Base-by-base conservation (phyloP, 2,329 filamentous ascomycete species). In the Cyphellophora europaea region DNA sequence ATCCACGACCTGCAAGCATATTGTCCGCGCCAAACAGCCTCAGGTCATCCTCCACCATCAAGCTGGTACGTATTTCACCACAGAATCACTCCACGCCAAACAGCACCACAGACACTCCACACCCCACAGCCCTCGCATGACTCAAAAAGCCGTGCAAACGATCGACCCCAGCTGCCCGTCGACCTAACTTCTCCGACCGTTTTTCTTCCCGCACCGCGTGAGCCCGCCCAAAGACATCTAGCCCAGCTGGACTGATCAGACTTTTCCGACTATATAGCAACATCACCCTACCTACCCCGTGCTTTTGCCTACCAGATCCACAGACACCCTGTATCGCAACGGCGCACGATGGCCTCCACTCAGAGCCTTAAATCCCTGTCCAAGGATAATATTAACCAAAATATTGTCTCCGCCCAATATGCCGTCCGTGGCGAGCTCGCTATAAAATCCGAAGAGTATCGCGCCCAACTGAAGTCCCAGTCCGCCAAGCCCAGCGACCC, bases 371-470 rank as follows among this genome's bases (percentile, higher is more conserved):
- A 64, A 32, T 65, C 68, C 40, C 70, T 98, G 50, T 82, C 72
- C 52, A 69, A 83, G 53, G 71, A 85, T 61, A 94, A 91, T 68
- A 93, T 98, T 71, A 98, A 96, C 68, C 84, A 77, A 32, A 74
- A 91, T 59, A 75, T 96, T 48, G 78, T 79, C 56, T 76, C 78
- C 43, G 91, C 91, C 55, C 79, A 94, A 66, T 98, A 98, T 67
- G 91, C 91, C 49, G 91, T 98, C 37, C 85, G 91, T 51, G 91
- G 91, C 55, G 91, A 96, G 64, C 76, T 98, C 45, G 89, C 91
- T 38, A 82, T 93, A 58, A 86, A 84, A 65, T 91, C 87, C 11
- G 91, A 98, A 66, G 74, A 86, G 61, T 94, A 89, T 66, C 81
- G 89, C 41, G 79, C 80, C 35, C 71, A 74, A 53, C 69, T 95